Conservation (phyloP, 164 flowering plant genomes). For the Magnolia officinalis region DNA sequence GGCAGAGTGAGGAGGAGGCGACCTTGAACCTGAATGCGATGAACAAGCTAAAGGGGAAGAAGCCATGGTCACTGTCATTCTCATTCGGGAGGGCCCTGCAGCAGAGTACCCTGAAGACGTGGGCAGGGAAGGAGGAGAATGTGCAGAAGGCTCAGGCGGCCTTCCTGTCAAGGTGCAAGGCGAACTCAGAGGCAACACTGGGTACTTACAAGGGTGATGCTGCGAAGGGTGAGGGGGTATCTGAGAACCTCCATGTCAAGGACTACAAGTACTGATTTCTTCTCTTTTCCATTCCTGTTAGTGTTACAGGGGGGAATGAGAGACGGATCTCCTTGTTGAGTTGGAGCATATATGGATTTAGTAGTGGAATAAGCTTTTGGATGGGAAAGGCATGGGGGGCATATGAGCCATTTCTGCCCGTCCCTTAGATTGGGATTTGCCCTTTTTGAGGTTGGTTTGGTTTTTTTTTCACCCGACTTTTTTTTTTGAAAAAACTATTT, state of each 20-base stretch:
- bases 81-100: constrained; percentile 52
- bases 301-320: too few relatives aligned
- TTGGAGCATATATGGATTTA: too few relatives aligned
- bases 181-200: constrained; percentile 52
- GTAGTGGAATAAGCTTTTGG: too few relatives aligned
- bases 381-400: too few relatives aligned
- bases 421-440: too few relatives aligned
- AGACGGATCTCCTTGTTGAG: too few relatives aligned
- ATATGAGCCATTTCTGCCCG: too few relatives aligned
- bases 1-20: constrained; percentile 55
- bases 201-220: constrained; percentile 47
- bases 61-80: constrained; percentile 46
- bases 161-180: constrained; percentile 44
- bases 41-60: constrained; percentile 49
- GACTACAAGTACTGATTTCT: constrained; percentile 41
- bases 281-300: too few relatives aligned
- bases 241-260: constrained; percentile 54
- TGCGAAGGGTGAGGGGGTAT: constrained; percentile 35
- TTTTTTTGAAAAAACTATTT: too few relatives aligned
- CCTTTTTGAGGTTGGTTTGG: too few relatives aligned
- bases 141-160: constrained; percentile 36
- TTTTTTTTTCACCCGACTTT: too few relatives aligned
- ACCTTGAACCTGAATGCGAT: constrained; percentile 47
- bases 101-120: constrained; percentile 48
- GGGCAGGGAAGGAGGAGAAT: constrained; percentile 51